Evolutionary conservation across 768 basidiomycete species (phyloP).

Genomic region (Daedalea quercina): DNA sequence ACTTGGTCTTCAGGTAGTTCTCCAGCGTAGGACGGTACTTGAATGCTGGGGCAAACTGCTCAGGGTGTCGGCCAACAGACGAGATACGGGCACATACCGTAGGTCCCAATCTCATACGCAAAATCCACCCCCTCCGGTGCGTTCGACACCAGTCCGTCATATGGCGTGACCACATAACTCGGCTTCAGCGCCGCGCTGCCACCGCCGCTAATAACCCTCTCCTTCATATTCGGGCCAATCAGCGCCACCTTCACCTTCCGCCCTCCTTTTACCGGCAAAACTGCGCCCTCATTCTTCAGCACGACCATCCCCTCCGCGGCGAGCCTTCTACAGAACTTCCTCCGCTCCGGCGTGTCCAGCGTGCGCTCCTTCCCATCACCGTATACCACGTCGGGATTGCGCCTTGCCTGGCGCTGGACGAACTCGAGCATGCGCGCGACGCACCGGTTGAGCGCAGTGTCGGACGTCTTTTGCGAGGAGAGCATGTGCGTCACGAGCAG

Average conservation of each 20-base stretch:
- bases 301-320: constrained; percentile 61
- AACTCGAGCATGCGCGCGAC: constrained; percentile 45
- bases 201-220: constrained; percentile 63
- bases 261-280: constrained; percentile 45
- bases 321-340: constrained; percentile 46
- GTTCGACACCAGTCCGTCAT: constrained; percentile 46
- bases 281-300: constrained; percentile 48
- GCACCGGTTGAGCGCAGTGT: constrained; percentile 41
- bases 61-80: neutral
- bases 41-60: constrained; percentile 38
- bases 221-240: constrained; percentile 65
- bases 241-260: constrained; percentile 44
- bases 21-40: constrained; percentile 70
- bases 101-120: constrained; percentile 56
- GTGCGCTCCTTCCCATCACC: constrained; percentile 56
- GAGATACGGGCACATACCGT: constrained; percentile 33
- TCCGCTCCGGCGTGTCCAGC: constrained; percentile 43
- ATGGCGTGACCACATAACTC: constrained; percentile 59
- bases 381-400: constrained; percentile 53
- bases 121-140: constrained; percentile 45
- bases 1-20: constrained; percentile 42
- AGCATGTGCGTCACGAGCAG: constrained; percentile 33
- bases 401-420: constrained; percentile 48
- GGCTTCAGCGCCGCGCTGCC: constrained; percentile 67
- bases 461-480: constrained; percentile 43